These are phyloP conservation scores for Pythium folliculosum DNA, from an alignment of 352 stramenopile species.

Conservation along the genomic window DNA sequence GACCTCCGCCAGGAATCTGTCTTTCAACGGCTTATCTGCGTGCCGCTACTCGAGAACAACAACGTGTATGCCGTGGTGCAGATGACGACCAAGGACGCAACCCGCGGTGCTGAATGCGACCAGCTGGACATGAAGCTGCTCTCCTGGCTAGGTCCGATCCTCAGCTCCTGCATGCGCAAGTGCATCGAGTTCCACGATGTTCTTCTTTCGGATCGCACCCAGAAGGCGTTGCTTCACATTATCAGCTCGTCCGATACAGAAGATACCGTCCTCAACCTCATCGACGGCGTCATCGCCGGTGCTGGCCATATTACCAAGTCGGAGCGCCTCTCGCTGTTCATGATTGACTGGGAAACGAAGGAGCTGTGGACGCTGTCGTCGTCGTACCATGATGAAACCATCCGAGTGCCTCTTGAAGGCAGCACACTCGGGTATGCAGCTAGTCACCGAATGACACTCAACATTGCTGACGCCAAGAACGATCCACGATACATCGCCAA, in stretches of 20 bases:
- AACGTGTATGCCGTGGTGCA: conserved; percentile 82
- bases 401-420: conserved; percentile 57
- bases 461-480: conserved; percentile 63
- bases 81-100: conserved; percentile 45
- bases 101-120: conserved; percentile 45
- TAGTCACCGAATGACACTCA: conserved; percentile 62
- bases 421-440: conserved; percentile 69
- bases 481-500: conserved; percentile 58
- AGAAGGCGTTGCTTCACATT: conserved; percentile 84
- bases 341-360: conserved; percentile 83
- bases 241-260: conserved; percentile 83
- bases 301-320: conserved; percentile 83
- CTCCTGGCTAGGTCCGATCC: conserved; percentile 77
- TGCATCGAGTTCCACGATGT: conserved; percentile 88
- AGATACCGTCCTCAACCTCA: conserved; percentile 82
- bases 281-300: conserved; percentile 82
- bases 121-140: conserved; percentile 73
- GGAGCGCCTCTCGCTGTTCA: conserved; percentile 75
- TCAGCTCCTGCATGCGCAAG: conserved; percentile 84
- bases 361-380: conserved; percentile 83
- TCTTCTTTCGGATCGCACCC: conserved; percentile 76
- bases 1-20: conserved; percentile 61
- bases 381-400: conserved; percentile 68
- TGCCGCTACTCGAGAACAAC: conserved; percentile 70
- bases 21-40: conserved; percentile 70